These are phyloP conservation scores for Herpotrichia juniperi DNA, from an alignment of 2,329 filamentous ascomycete species.

Conservation along the genomic window DNA sequence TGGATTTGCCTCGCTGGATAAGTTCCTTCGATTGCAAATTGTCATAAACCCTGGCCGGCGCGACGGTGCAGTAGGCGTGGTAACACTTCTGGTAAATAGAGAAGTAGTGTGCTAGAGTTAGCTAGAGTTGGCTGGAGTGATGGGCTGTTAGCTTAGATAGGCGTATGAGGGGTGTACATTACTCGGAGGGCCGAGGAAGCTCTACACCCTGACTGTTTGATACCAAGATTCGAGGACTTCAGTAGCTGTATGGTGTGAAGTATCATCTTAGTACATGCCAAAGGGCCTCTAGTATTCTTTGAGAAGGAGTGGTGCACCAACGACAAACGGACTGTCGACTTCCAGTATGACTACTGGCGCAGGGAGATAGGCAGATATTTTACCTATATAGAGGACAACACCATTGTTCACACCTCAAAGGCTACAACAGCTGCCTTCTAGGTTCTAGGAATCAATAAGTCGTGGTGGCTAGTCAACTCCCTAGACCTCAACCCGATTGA, in stretches of 20 bases:
- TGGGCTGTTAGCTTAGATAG: constrained; percentile 2
- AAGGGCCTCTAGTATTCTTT: constrained; percentile 10
- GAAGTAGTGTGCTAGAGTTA: not conserved
- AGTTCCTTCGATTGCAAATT: too few species aligned
- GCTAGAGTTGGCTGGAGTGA: constrained; percentile 5
- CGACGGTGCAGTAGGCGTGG: too few species aligned
- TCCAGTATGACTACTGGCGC: not conserved
- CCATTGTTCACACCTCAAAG: constrained; percentile 3
- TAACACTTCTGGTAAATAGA: constrained; percentile 5
- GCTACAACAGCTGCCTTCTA: not conserved
- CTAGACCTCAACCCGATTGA: constrained; percentile 8
- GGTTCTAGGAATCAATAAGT: not conserved
- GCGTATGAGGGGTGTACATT: constrained; percentile 7
- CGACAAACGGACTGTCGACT: constrained; percentile 2
- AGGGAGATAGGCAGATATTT: not conserved
- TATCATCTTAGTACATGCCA: constrained; percentile 4
- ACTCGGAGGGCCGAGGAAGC: constrained; percentile 6
- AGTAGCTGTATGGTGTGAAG: constrained; percentile 7
- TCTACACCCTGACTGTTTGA: constrained; percentile 1
- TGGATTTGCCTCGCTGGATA: too few species aligned
- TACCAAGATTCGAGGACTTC: constrained; percentile 1
- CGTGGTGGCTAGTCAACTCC: constrained; percentile 7
- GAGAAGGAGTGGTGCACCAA: constrained; percentile 8
- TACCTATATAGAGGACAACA: constrained; percentile 7
- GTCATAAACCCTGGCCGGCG: too few species aligned